Base-by-base conservation (phyloP, 768 basidiomycete species). In the Paxillus ammoniavirescens region DNA sequence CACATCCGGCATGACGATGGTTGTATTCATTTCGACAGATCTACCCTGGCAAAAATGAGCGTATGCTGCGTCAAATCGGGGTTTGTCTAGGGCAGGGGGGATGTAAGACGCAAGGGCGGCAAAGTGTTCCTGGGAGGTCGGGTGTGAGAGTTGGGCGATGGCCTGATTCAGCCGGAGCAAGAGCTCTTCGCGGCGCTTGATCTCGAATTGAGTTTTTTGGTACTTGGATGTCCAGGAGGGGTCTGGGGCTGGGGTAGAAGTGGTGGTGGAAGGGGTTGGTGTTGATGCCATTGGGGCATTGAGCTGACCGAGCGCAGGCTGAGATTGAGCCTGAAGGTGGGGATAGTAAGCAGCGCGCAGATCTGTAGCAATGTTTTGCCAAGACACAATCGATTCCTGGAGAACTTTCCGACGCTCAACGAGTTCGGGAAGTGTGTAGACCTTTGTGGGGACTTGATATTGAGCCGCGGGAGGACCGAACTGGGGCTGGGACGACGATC, bases 161-260 rank as follows among this genome's bases (percentile, higher is more conserved):
- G 66, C 67, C 35, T 63, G 67, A 35, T 69, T 65, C 35, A 67
- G 49, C 9, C 63, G 61, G 42, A 63, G 18, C 9, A 69, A 51
- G 42, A 69, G 38, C 18, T 67, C 66, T 49, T 69, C 62, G 37
- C 66, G 65, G 23, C 66, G 67, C 42, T 62, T 69, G 40, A 67
- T 69, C 54, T 69, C 67, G 49, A 67, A 58, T 35, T 62, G 67
- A 15, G 60, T 61, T 52, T 59, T 53, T 21, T 71, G 55, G 43
- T 54, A 56, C 40, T 60, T 67, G 51, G 23, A 50, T 3, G 43
- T 23, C 57, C 65, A 67, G 8, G 65, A 54, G 42, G 62, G 41
- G 10, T 61, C 63, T 35, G n/a, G 38, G 38, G n/a, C 15, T 56
- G 63, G 40, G 31, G 5, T 36, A 52, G 62, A 31, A 43, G 37